Evolutionary conservation across 1,139 yeast species (phyloP).

Genomic region (Protomyces macrosporus): DNA sequence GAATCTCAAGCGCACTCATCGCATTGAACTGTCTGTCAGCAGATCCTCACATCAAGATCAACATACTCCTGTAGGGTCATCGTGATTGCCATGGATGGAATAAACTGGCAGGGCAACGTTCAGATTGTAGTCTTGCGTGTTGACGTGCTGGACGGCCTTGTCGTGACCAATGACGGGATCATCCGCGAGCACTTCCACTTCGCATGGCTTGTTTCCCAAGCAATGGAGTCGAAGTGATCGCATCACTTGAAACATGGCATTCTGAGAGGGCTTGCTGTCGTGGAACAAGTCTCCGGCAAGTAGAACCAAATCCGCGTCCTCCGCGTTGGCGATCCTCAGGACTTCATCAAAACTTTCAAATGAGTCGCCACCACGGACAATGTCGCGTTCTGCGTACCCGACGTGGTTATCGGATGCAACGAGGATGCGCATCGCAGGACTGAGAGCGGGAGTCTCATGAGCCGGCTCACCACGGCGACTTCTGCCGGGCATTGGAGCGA

Average conservation of each 20-base stretch:
- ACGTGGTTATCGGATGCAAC: conserved; percentile 95
- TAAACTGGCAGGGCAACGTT: conserved; percentile 89
- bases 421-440: conserved; percentile 63
- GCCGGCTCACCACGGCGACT: too few relatives aligned
- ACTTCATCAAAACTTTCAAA: conserved; percentile 84
- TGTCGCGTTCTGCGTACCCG: conserved; percentile 85
- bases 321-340: conserved; percentile 54
- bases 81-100: conserved; percentile 94
- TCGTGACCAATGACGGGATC: conserved; percentile 57
- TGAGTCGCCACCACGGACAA: conserved; percentile 84
- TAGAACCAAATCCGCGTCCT: conserved; percentile 67
- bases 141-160: conserved; percentile 57
- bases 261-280: conserved; percentile 79
- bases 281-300: conserved; percentile 95
- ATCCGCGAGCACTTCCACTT: conserved; percentile 75
- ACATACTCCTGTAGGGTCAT: conserved; percentile 79
- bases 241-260: conserved; percentile 79
- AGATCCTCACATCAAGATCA: background rate
- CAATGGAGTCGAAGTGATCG: conserved; percentile 65
- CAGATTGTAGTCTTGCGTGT: conserved; percentile 84
- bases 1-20: conserved; percentile 80
- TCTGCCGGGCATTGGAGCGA: too few relatives aligned
- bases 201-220: conserved; percentile 84
- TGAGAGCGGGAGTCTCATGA: background rate
- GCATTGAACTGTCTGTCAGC: conserved; percentile 45